These are phyloP conservation scores for Monilinia vaccinii-corymbosi DNA, from an alignment of 2,329 filamentous ascomycete genomes.

Conservation along the genomic window DNA sequence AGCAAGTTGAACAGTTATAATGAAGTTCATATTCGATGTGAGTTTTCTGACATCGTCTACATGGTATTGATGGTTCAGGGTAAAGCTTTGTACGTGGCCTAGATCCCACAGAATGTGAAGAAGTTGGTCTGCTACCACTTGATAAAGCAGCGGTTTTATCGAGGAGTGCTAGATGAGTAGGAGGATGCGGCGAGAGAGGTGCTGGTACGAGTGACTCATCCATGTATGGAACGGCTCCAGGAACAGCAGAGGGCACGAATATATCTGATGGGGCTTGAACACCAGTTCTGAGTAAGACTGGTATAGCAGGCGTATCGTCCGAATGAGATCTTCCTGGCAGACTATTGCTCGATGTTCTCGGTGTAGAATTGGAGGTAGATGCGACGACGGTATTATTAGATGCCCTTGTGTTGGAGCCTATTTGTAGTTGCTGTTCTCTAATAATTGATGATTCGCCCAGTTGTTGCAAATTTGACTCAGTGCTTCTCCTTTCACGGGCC, in stretches of 20 bases:
- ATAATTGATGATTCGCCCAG: constrained; percentile 16
- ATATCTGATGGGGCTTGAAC: constrained; percentile 19
- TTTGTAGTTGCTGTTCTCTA: constrained; percentile 4
- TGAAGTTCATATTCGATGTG: constrained; percentile 82
- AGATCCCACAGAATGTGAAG: constrained; percentile 26
- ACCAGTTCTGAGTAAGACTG: constrained; percentile 15
- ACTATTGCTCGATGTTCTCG: constrained; percentile 3
- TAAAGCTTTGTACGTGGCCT: constrained; percentile 38
- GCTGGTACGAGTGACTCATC: constrained; percentile 25
- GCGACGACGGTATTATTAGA: not conserved
- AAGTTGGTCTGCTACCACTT: constrained; percentile 26
- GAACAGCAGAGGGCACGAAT: constrained; percentile 15
- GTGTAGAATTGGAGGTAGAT: constrained; percentile 12
- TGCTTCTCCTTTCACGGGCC: constrained; percentile 24
- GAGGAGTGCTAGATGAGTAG: constrained; percentile 16
- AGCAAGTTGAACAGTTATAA: constrained; percentile 69
- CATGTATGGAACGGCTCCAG: constrained; percentile 11
- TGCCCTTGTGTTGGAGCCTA: constrained; percentile 4
- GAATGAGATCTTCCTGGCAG: not conserved
- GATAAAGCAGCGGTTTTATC: constrained; percentile 26
- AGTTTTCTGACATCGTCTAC: constrained; percentile 57
- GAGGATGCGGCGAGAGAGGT: constrained; percentile 23
- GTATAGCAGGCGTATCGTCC: not conserved
- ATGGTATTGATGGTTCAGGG: constrained; percentile 63
- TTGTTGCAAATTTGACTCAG: constrained; percentile 22